Percentiles rank a stretch among this genome's conserved stretches.
Conservation (phyloP, 805 yeast species). For the Danielozyma ontarioensis region DNA sequence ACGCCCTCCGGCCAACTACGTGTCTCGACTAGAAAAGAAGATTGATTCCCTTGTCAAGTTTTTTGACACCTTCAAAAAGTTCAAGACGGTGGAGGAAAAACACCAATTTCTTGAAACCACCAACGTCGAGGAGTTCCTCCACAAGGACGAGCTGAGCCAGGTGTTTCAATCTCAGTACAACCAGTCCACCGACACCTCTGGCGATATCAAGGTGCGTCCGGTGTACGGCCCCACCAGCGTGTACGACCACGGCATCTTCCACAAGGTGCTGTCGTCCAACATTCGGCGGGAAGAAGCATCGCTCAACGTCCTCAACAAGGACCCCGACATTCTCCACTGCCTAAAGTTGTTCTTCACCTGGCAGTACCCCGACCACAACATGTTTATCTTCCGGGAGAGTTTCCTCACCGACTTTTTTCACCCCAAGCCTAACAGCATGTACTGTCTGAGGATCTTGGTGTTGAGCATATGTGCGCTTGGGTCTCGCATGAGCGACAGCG, state of each 20-base stretch:
- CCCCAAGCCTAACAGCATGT: slow-evolving; percentile 45
- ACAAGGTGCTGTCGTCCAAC: slow-evolving; percentile 7
- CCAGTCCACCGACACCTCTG: slow-evolving; percentile 2
- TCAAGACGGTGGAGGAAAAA: slow-evolving; percentile 14
- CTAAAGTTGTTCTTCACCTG: slow-evolving; percentile 50
- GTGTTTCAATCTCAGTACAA: neutral
- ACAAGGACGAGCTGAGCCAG: slow-evolving; percentile 1
- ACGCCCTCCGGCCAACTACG: slow-evolving; percentile 46
- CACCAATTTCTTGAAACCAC: slow-evolving; percentile 14
- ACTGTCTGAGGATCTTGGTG: slow-evolving; percentile 51
- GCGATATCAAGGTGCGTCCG: slow-evolving; percentile 23
- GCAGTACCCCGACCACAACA: slow-evolving; percentile 61
- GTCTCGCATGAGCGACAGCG: slow-evolving; percentile 43
- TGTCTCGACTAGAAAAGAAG: slow-evolving; percentile 37
- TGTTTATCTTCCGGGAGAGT: slow-evolving; percentile 60
- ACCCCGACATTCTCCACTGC: slow-evolving; percentile 26
- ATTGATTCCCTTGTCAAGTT: slow-evolving; percentile 18
- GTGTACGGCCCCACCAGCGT: slow-evolving; percentile 45
- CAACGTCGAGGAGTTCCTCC: slow-evolving; percentile 10
- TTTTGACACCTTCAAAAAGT: slow-evolving; percentile 18
- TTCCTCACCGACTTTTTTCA: slow-evolving; percentile 56
- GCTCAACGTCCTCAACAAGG: slow-evolving; percentile 5
- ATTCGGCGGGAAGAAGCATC: slow-evolving; percentile 4
- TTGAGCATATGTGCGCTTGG: slow-evolving; percentile 59
- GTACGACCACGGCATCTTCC: slow-evolving; percentile 28